Evolutionary conservation across 371 early-diverging fungal species (phyloP), one percentile per base, ranked within the genome.

Genomic region (Mucor irregularis): DNA sequence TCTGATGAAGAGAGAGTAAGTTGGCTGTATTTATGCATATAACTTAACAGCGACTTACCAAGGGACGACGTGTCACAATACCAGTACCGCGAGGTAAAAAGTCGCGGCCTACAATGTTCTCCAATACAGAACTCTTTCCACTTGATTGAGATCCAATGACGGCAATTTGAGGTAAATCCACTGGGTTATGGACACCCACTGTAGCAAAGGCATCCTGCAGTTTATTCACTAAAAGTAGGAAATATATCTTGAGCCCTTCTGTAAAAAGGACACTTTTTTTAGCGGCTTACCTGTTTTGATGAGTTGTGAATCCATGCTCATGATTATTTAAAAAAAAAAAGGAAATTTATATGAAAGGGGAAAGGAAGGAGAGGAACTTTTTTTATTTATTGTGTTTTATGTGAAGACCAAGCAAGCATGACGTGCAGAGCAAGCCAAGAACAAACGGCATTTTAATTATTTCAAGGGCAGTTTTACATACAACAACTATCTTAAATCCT

Each of bases 81-180:
- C 97, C 93, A 47, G 93, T 87, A 52, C 99, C 99, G 35, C 98
- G 83, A 24, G 99, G 99, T 54, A 99, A 76, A 75, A 99, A 96
- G 74, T 99, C 99, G 52, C 92, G 81, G 14, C 98, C 97, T 22
- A 99, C 96, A 78, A 99, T 95, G 76, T 98, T 98, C 64, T 99
- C 99, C 33, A 99, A 85, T 26, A 99, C 99, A 29, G 98, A 97
- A 70, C 90, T 90, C 76, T 99, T 99, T 31, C 99, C 99, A 73
- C 92, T 90, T 55, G 92, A 91, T 80, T 98, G 97, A 31, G 89
- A 88, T 30, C 98, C 99, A 71, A 99, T 92, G 31, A 98, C 99
- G 42, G 94, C 92, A 69, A 99, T 98, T 81, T 99, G 99, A 13
- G 99, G 99, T 50, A 99, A 78, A 77, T 99, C 98, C 4, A 99